Evolutionary conservation across 2,329 filamentous ascomycete genomes (phyloP).

Genomic region (Xenoacremonium recifei): DNA sequence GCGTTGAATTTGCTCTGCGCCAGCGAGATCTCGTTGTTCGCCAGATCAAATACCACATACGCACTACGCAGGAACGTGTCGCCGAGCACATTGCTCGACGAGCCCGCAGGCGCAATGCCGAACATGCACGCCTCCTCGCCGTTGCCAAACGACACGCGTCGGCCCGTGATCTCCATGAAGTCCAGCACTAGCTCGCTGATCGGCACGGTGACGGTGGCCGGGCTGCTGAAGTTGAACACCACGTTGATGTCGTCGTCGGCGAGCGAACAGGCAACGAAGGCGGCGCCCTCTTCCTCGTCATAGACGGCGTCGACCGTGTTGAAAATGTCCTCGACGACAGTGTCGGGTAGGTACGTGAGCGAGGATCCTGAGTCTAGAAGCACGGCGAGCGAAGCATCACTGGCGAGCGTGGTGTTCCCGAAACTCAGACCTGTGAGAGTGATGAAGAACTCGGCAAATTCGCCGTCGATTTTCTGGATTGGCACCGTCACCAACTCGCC

Average conservation of each 20-base stretch:
- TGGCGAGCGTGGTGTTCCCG: conserved; percentile 40
- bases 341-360: conserved; percentile 64
- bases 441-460: conserved; percentile 64
- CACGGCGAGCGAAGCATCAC: conserved; percentile 56
- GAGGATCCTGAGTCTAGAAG: conserved; percentile 71
- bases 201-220: conserved; percentile 50
- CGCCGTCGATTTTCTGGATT: conserved; percentile 53
- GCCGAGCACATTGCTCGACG: conserved; percentile 61
- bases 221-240: conserved; percentile 52
- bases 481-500: conserved; percentile 66
- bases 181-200: conserved; percentile 61
- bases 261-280: conserved; percentile 61
- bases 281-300: conserved; percentile 48
- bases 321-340: conserved; percentile 54
- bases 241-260: conserved; percentile 40
- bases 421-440: conserved; percentile 61
- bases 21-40: conserved; percentile 68
- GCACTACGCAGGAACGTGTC: conserved; percentile 75
- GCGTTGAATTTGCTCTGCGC: conserved; percentile 66
- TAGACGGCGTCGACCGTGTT: conserved; percentile 58
- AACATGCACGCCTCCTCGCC: conserved; percentile 62
- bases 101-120: conserved; percentile 60
- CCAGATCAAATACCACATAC: conserved; percentile 74
- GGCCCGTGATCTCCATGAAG: conserved; percentile 44
- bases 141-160: conserved; percentile 50